phyloP scores from a whole-genome alignment of 805 yeast genomes.

The Wickerhamiella kurtzmanii region DNA sequence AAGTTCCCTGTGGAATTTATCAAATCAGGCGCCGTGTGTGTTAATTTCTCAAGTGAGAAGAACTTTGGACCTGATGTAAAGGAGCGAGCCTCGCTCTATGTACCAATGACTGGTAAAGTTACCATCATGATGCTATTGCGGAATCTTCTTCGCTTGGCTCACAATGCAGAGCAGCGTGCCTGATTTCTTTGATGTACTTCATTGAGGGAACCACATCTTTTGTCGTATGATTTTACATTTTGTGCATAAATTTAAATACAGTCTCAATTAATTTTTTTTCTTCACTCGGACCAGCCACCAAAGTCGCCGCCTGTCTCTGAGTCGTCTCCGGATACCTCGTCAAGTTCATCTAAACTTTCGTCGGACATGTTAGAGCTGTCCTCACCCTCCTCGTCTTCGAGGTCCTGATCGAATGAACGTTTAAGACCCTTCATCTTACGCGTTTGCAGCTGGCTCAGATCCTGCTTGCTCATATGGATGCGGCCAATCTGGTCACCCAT shows the following conservation, averaged over 20 bases:
- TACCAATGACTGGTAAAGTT: conserved; percentile 92
- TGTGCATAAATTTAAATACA: background rate
- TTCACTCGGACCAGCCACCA: conserved; percentile 14
- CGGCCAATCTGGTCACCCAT: conserved; percentile 97
- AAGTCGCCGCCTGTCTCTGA: conserved; percentile 5
- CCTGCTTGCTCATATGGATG: conserved; percentile 93
- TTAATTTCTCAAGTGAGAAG: conserved; percentile 80
- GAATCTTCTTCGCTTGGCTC: conserved; percentile 68
- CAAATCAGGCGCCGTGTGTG: conserved; percentile 77
- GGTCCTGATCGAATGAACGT: conserved; percentile 68
- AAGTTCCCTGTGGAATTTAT: conserved; percentile 75
- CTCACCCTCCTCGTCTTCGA: conserved; percentile 37
- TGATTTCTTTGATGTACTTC: background rate
- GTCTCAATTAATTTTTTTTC: too few species aligned
- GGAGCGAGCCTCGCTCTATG: conserved; percentile 76
- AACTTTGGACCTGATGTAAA: conserved; percentile 73
- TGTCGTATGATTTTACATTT: background rate
- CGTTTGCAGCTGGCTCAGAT: conserved; percentile 77
- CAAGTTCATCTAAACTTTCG: too few species aligned
- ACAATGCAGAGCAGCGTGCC: conserved; percentile 35
- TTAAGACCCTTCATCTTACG: conserved; percentile 98
- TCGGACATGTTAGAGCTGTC: conserved; percentile 32
- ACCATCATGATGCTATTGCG: conserved; percentile 90
- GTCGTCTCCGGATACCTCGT: conserved; percentile 5
- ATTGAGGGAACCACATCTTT: too few species aligned